These are phyloP conservation scores for Lichina pygmaea DNA, from an alignment of 495 filamentous ascomycete species.

Conservation along the genomic window DNA sequence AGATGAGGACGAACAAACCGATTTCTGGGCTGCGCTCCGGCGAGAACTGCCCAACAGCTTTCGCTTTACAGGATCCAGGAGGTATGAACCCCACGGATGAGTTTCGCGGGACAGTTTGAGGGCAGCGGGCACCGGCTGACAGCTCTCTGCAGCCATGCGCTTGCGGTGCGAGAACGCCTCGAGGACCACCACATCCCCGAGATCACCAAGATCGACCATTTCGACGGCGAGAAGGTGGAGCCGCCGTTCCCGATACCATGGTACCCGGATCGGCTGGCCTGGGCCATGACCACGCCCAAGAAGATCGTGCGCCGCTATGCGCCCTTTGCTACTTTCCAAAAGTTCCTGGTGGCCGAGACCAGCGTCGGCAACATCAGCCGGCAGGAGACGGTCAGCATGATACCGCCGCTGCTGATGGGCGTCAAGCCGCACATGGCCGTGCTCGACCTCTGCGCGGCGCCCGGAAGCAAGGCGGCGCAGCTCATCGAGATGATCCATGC, in stretches of 20 bases:
- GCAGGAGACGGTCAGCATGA: constrained; percentile 96
- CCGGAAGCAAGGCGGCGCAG: constrained; percentile 89
- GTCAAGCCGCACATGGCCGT: constrained; percentile 72
- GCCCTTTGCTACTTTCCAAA: constrained; percentile 85
- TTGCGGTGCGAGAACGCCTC: constrained; percentile 61
- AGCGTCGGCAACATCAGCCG: constrained; percentile 89
- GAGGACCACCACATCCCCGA: constrained; percentile 73
- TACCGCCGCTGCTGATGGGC: constrained; percentile 84
- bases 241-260: constrained; percentile 57
- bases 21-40: constrained; percentile 59
- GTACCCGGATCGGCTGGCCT: constrained; percentile 85
- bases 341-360: constrained; percentile 93
- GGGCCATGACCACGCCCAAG: constrained; percentile 91
- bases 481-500: constrained; percentile 79
- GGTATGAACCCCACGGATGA: constrained; percentile 16
- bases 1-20: constrained; percentile 38
- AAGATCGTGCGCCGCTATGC: constrained; percentile 71
- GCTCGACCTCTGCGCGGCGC: constrained; percentile 85
- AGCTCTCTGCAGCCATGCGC: constrained; percentile 33
- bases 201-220: constrained; percentile 46
- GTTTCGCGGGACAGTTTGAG: not conserved
- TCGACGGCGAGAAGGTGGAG: constrained; percentile 56
- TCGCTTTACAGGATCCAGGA: constrained; percentile 80
- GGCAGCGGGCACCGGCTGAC: not conserved
- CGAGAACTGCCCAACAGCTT: constrained; percentile 85